phyloP scores from a whole-genome alignment of 208 protist genomes.

The Leishmania martiniquensis region DNA sequence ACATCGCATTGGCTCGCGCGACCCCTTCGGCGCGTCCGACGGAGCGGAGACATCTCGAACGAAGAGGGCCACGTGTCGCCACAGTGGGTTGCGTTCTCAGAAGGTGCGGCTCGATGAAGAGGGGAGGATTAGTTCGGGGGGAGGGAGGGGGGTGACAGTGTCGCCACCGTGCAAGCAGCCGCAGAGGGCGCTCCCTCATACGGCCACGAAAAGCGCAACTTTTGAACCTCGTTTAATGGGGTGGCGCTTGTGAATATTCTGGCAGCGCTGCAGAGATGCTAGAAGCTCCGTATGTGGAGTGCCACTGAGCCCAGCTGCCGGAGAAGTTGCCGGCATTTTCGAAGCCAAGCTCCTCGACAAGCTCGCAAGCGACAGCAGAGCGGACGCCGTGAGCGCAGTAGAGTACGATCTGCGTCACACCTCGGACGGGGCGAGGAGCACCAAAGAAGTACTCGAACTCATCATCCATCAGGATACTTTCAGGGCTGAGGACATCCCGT shows the following conservation, averaged over 20 bases:
- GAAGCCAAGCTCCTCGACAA: slow-evolving; percentile 68
- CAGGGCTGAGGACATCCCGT: slow-evolving; percentile 35
- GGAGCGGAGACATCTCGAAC: neutral
- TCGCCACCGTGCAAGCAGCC: neutral
- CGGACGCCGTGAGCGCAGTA: slow-evolving; percentile 79
- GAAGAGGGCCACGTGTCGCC: neutral
- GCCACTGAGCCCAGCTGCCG: slow-evolving; percentile 76
- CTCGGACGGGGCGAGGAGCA: slow-evolving; percentile 39
- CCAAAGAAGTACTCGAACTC: slow-evolving; percentile 62
- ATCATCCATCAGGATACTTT: slow-evolving; percentile 42
- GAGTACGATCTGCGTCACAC: slow-evolving; percentile 60
- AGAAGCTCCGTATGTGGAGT: slow-evolving; percentile 18
- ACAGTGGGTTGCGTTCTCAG: neutral
- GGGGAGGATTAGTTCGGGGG: too few species aligned
- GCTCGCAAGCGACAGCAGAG: slow-evolving; percentile 64
- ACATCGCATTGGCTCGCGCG: neutral
- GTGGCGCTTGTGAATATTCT: neutral
- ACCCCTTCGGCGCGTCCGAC: neutral
- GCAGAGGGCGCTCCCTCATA: neutral
- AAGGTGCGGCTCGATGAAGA: neutral
- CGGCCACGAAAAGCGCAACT: neutral
- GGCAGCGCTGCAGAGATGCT: neutral
- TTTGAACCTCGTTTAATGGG: neutral
- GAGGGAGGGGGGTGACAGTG: neutral
- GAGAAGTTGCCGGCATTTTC: slow-evolving; percentile 50